These are phyloP conservation scores for Esteya vermicola DNA, from an alignment of 2,329 filamentous ascomycete genomes.

Conservation along the genomic window DNA sequence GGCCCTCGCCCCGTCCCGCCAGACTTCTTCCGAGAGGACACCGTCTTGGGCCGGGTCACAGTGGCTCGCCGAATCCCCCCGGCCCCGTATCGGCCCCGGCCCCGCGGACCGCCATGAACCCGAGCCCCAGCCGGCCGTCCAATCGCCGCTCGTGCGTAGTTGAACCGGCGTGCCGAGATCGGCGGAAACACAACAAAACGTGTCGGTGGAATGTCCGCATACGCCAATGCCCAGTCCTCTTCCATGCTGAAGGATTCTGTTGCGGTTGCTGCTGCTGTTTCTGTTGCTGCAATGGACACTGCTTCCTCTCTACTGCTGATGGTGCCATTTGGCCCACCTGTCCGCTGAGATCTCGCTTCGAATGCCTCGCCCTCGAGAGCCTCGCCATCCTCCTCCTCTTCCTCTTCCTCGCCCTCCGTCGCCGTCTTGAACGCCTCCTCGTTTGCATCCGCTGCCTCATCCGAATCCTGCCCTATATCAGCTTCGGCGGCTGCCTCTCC, in stretches of 20 bases:
- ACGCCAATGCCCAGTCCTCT: constrained; percentile 32
- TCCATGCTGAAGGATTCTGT: too few relatives aligned
- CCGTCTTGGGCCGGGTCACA: constrained; percentile 24
- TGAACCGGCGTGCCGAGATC: constrained; percentile 33
- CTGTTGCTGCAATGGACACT: constrained; percentile 13
- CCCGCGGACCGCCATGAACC: constrained; percentile 20
- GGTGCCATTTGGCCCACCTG: too few relatives aligned
- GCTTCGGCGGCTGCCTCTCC: too few relatives aligned
- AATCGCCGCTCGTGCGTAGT: constrained; percentile 28
- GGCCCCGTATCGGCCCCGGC: constrained; percentile 22
- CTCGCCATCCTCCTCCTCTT: neutral
- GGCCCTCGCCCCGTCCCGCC: constrained; percentile 51
- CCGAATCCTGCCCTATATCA: too few relatives aligned
- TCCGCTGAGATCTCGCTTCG: too few relatives aligned
- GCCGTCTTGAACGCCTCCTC: too few relatives aligned
- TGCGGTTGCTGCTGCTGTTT: constrained; percentile 5
- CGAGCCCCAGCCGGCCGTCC: constrained; percentile 23
- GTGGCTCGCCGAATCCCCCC: constrained; percentile 17
- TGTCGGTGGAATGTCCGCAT: constrained; percentile 47
- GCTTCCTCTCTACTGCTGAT: too few relatives aligned
- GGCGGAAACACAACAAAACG: constrained; percentile 71
- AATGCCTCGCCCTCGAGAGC: neutral
- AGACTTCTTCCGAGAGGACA: constrained; percentile 30
- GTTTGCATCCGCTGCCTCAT: too few relatives aligned
- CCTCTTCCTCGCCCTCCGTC: neutral